Percentiles rank a stretch among this genome's conserved stretches.
These are phyloP conservation scores for Tulasnella sp. DNA, from an alignment of 768 basidiomycete species.

Conservation along the genomic window DNA sequence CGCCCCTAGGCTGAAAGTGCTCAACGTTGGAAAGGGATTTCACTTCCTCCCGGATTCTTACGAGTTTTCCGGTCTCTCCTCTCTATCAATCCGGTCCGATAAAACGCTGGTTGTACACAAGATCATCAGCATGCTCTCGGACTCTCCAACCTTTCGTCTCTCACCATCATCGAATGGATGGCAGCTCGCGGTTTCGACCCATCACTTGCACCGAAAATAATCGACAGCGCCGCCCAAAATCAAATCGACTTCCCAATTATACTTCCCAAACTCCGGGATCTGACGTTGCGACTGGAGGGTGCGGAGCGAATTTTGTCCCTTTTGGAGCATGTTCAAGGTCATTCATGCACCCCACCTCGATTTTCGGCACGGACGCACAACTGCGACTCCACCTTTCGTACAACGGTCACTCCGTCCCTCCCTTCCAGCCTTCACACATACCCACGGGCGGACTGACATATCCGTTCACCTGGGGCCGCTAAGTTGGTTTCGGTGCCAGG, in stretches of 20 bases:
- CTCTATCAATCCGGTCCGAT: neutral
- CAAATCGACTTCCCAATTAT: neutral
- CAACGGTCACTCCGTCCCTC: neutral
- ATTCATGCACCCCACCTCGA: neutral
- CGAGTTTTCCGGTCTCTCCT: neutral
- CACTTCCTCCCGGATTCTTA: neutral
- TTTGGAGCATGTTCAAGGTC: neutral
- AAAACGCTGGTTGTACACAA: neutral
- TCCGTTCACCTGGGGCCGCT: neutral
- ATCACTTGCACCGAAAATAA: neutral
- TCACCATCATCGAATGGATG: neutral
- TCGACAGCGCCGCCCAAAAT: neutral
- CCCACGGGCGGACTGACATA: neutral
- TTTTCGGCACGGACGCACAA: neutral
- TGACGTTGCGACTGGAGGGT: neutral
- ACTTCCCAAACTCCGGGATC: neutral
- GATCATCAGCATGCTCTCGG: neutral
- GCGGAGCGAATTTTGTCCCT: neutral
- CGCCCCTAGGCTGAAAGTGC: neutral
- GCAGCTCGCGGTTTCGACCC: neutral
- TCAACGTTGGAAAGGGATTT: neutral
- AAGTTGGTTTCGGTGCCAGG: neutral
- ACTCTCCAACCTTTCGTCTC: neutral
- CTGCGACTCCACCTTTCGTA: neutral
- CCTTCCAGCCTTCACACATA: neutral